These are phyloP conservation scores for Penicillium verhagenii DNA, from an alignment of 495 filamentous ascomycete species.

Conservation along the genomic window DNA sequence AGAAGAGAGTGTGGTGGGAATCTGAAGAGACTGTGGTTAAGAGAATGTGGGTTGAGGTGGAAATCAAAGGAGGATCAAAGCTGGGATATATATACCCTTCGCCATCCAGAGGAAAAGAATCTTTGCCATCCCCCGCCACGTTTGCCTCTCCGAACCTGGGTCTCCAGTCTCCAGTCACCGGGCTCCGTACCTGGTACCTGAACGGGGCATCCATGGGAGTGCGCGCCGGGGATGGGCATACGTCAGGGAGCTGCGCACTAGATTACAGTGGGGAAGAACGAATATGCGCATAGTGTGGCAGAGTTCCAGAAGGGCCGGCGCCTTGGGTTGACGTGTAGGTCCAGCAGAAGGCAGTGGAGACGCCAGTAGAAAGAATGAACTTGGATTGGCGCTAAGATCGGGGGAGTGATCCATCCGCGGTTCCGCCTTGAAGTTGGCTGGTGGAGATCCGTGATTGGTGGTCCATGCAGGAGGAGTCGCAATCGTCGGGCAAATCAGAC, in stretches of 20 bases:
- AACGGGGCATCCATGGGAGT: slow-evolving; percentile 8
- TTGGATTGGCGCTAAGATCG: slow-evolving; percentile 1
- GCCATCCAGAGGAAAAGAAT: slow-evolving; percentile 11
- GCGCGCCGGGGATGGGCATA: slow-evolving; percentile 1
- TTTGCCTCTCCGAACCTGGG: slow-evolving; percentile 6
- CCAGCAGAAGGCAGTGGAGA: slow-evolving; percentile 8
- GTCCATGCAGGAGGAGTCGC: neutral
- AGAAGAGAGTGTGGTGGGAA: slow-evolving; percentile 3
- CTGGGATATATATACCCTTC: slow-evolving; percentile 21
- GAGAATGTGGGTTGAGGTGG: slow-evolving; percentile 11
- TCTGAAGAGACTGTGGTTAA: slow-evolving; percentile 19
- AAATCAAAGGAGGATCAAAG: neutral
- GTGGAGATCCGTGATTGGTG: neutral
- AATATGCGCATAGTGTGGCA: neutral
- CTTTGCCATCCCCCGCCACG: slow-evolving; percentile 13
- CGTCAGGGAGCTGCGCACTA: slow-evolving; percentile 4
- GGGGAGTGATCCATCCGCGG: neutral
- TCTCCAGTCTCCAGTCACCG: slow-evolving; percentile 14
- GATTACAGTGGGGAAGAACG: slow-evolving; percentile 4
- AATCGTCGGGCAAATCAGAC: neutral
- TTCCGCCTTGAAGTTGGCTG: neutral
- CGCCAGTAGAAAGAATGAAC: neutral
- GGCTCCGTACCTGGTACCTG: slow-evolving; percentile 24
- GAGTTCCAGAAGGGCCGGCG: slow-evolving; percentile 20
- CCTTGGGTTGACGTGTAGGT: slow-evolving; percentile 19